A percentile compares a stretch with the other conserved stretches of the same genome.
phyloP scores from a whole-genome alignment of 2,329 filamentous ascomycete genomes.

The Aspergillus versicolor region DNA sequence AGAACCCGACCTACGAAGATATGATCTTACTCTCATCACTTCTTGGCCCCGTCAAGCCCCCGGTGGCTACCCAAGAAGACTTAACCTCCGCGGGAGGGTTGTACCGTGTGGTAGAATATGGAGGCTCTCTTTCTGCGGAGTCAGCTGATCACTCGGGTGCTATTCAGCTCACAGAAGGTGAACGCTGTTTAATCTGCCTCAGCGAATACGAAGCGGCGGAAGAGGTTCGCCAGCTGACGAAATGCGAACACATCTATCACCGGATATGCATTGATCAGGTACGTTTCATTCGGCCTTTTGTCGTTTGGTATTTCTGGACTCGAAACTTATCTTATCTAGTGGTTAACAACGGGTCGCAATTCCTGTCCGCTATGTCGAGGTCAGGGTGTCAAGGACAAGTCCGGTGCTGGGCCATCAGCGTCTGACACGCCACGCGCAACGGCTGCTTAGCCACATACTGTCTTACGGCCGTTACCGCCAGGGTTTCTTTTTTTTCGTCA shows the following conservation, averaged over 20 bases:
- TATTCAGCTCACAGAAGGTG: slow-evolving; percentile 43
- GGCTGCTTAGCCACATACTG: slow-evolving; percentile 14
- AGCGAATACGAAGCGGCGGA: slow-evolving; percentile 65
- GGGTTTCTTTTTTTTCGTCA: slow-evolving; percentile 11
- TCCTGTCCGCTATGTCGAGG: slow-evolving; percentile 40
- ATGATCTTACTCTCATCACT: slow-evolving; percentile 69
- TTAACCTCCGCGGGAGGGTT: slow-evolving; percentile 62
- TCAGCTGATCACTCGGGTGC: slow-evolving; percentile 39
- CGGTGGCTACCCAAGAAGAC: slow-evolving; percentile 65
- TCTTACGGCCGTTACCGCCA: not conserved
- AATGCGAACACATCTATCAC: slow-evolving; percentile 67
- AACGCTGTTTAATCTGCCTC: slow-evolving; percentile 66
- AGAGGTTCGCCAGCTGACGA: slow-evolving; percentile 59
- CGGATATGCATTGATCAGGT: slow-evolving; percentile 70
- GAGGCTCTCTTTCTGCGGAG: slow-evolving; percentile 48
- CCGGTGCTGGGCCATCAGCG: slow-evolving; percentile 18
- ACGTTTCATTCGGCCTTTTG: slow-evolving; percentile 27
- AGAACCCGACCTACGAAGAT: slow-evolving; percentile 68
- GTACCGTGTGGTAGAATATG: slow-evolving; percentile 52
- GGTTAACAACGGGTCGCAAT: slow-evolving; percentile 59
- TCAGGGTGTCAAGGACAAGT: slow-evolving; percentile 43
- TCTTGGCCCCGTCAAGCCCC: slow-evolving; percentile 66
- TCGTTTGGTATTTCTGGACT: not conserved
- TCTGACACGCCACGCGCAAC: slow-evolving; percentile 17
- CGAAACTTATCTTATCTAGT: slow-evolving; percentile 48